Conservation (phyloP, 805 yeast species). For the Kodamaea lidongshanica region DNA sequence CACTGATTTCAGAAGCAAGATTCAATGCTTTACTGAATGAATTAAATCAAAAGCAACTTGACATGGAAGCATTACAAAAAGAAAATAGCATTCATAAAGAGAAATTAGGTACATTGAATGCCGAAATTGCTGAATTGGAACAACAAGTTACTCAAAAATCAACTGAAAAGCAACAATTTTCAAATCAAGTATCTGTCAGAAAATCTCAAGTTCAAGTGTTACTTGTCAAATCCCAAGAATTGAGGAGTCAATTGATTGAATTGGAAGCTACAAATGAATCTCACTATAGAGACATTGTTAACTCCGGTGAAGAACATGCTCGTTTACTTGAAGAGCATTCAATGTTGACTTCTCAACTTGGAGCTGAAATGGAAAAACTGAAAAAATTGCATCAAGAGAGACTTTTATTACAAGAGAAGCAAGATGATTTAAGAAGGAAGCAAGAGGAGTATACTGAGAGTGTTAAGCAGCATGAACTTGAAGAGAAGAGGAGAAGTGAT, state of each 20-base stretch:
- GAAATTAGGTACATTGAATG: conserved; percentile 57
- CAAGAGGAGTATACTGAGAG: conserved; percentile 3
- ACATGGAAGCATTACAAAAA: conserved; percentile 62
- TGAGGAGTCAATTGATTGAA: conserved; percentile 14
- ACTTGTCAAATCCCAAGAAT: conserved; percentile 43
- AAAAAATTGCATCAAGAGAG: conserved; percentile 5
- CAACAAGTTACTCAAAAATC: conserved; percentile 48
- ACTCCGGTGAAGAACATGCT: conserved; percentile 5
- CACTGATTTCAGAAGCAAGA: conserved; percentile 73
- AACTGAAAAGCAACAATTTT: conserved; percentile 53
- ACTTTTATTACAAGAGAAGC: conserved; percentile 5
- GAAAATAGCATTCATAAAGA: conserved; percentile 63
- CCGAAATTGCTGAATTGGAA: conserved; percentile 56
- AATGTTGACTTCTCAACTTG: conserved; percentile 1
- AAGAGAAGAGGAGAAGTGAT: conserved; percentile 1
- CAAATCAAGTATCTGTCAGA: conserved; percentile 58
- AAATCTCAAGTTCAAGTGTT: conserved; percentile 63
- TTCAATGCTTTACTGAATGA: conserved; percentile 64
- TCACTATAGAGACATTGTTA: conserved; percentile 4
- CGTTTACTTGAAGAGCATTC: conserved; percentile 10
- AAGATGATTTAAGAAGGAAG: conserved; percentile 4
- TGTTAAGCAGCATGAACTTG: neutral
- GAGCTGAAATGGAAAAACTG: conserved; percentile 5
- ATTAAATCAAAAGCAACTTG: conserved; percentile 52
- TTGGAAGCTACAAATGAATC: conserved; percentile 1